Base-by-base conservation (phyloP, 768 basidiomycete genomes). In the Boletus eberwhitei region DNA sequence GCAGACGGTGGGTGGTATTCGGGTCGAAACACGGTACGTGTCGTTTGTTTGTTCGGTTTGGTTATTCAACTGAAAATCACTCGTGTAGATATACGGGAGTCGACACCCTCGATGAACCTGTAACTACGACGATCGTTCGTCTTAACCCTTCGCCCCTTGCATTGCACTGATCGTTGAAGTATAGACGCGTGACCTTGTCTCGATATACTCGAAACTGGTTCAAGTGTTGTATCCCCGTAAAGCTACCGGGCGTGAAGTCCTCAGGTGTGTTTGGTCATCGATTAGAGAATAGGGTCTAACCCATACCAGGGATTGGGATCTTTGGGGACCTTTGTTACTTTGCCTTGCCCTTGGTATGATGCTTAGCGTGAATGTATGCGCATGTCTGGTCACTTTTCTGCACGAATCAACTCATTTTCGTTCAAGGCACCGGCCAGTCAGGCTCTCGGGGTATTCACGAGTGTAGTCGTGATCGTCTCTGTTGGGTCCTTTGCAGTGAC, bases 321-420 rank as follows among this genome's bases (percentile, higher is more conserved):
- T 98, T 24, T 98, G 96, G 96, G 95, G 95, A 4, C 95, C 95
- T 12, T 77, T 98, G 3, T 78, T 98, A 24, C 79, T 94, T 38
- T 92, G 88, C 62, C 77, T 95, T 50, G 69, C 82, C 38, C 80
- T 95, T 13, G 89, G 86, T 49, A 86, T 92, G 41, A 86, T 94
- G 78, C 81, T 96, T 19, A 93, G 90, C 65, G 73, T 93, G 43
- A 91, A 90, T 69, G 93, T 90, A 65, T 48, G 80, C 60, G 61
- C 21, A 42, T 37, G 11, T 19, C 40, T n/a, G 12, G 36, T 47
- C 29, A 21, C 8, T 37, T 46, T 32, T 39, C 8, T 5, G 37
- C 9, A 9, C 8, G 12, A 43, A 21, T 19, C 17, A 3, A 42
- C 41, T 59, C 53, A 45, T 31, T 38, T 35, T n/a, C 44, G 38